A percentile compares a stretch with the other conserved stretches of the same genome.
These are phyloP conservation scores for Solanum gandarillasii DNA, from an alignment of 257 asterid species.

Conservation along the genomic window DNA sequence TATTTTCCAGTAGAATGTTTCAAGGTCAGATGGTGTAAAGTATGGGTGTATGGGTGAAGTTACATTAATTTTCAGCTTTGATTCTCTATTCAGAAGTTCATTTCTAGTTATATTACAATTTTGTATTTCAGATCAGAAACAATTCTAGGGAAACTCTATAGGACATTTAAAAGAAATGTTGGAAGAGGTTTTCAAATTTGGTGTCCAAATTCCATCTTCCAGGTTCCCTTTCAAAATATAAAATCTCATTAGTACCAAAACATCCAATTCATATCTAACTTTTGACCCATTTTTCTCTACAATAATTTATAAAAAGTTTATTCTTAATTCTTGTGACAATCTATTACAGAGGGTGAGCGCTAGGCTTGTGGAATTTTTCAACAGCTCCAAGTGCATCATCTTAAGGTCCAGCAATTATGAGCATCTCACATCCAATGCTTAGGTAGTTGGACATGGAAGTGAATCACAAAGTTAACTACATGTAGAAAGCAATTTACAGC, in stretches of 20 bases:
- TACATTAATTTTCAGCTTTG: neutral
- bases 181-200: neutral
- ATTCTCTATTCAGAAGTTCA: neutral
- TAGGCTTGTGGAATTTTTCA: neutral
- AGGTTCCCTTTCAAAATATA: neutral
- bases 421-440: neutral
- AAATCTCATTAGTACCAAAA: neutral
- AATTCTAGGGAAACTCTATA: neutral
- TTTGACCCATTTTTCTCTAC: neutral
- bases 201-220: neutral
- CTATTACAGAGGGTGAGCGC: neutral
- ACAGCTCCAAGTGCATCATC: neutral
- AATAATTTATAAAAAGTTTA: neutral
- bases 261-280: neutral
- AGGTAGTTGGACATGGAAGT: neutral
- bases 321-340: neutral
- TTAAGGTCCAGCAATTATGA: neutral
- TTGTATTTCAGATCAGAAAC: neutral
- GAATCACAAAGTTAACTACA: neutral
- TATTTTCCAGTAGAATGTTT: neutral
- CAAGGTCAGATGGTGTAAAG: neutral
- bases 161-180: neutral
- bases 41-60: neutral
- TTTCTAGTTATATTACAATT: neutral
- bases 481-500: neutral